Conservation (phyloP, 1,284 basidiomycete genomes). For the Fomitopsis schrenkii region DNA sequence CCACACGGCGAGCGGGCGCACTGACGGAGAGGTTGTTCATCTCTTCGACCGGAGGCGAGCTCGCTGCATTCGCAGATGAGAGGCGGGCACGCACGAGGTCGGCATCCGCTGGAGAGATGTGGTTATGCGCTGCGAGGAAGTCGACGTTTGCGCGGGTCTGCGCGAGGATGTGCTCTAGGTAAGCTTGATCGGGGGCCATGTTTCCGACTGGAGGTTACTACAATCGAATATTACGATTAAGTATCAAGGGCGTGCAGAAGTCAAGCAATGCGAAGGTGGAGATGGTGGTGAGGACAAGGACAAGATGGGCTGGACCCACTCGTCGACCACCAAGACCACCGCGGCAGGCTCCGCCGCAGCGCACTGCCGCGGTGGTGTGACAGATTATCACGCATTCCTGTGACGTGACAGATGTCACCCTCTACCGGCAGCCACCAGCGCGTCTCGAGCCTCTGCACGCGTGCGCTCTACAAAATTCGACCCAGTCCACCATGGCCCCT, state of each 20-base stretch:
- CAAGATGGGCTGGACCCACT: not conserved
- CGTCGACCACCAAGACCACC: too few relatives aligned
- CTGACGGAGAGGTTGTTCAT: slow-evolving; percentile 16
- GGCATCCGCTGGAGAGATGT: slow-evolving; percentile 50
- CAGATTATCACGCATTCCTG: not conserved
- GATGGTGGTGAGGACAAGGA: not conserved
- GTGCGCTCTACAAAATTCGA: not conserved
- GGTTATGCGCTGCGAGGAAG: slow-evolving; percentile 56
- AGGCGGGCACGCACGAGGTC: slow-evolving; percentile 36
- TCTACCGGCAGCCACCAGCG: not conserved
- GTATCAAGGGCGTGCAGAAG: not conserved
- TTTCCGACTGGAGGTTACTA: slow-evolving; percentile 6
- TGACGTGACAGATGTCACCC: not conserved
- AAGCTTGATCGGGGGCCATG: slow-evolving; percentile 28
- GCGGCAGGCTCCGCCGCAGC: too few relatives aligned
- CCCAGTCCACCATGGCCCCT: slow-evolving; percentile 18
- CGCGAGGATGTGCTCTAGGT: slow-evolving; percentile 52
- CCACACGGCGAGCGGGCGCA: slow-evolving; percentile 17
- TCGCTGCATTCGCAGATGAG: slow-evolving; percentile 34
- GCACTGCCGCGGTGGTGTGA: not conserved
- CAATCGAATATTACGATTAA: not conserved
- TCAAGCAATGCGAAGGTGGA: not conserved
- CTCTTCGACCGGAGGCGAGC: slow-evolving; percentile 11
- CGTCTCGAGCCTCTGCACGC: not conserved
- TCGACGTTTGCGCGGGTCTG: slow-evolving; percentile 62